Percentiles rank a stretch among this genome's conserved stretches.
phyloP scores from a whole-genome alignment of 1,284 basidiomycete genomes.

The Apiotrichum laibachii region DNA sequence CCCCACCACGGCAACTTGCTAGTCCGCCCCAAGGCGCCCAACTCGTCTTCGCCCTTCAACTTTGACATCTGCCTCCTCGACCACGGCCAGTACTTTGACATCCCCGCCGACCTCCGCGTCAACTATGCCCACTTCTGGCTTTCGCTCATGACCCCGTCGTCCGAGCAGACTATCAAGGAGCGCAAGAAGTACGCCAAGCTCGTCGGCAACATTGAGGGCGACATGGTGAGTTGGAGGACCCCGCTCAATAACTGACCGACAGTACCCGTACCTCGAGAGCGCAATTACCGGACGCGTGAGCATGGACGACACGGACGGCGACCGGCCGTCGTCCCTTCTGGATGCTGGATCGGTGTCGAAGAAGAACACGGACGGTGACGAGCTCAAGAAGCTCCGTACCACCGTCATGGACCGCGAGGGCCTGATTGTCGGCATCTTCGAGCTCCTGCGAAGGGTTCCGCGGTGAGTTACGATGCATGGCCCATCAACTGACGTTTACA shows the following conservation, averaged over 20 bases:
- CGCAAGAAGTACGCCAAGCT: constrained; percentile 79
- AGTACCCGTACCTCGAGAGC: constrained; percentile 67
- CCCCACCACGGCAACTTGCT: constrained; percentile 73
- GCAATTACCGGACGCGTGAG: constrained; percentile 69
- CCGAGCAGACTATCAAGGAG: constrained; percentile 62
- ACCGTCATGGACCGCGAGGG: constrained; percentile 79
- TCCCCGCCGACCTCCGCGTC: constrained; percentile 68
- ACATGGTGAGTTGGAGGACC: constrained; percentile 60
- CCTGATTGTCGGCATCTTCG: constrained; percentile 74
- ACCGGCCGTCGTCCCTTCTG: constrained; percentile 63
- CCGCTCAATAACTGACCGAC: background rate
- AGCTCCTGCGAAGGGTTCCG: constrained; percentile 77
- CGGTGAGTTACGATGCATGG: constrained; percentile 54
- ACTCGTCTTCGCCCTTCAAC: constrained; percentile 77
- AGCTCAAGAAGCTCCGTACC: constrained; percentile 58
- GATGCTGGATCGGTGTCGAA: constrained; percentile 62
- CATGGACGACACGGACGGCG: constrained; percentile 31
- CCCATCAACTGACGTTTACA: constrained; percentile 10
- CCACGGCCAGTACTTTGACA: constrained; percentile 83
- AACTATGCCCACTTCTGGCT: constrained; percentile 71
- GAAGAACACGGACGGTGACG: constrained; percentile 71
- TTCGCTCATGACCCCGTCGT: constrained; percentile 71
- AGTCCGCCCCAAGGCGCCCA: constrained; percentile 68
- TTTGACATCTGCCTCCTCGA: constrained; percentile 92
- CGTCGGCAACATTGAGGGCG: constrained; percentile 84